Conservation (phyloP, 768 basidiomycete genomes). For the Psilocybe azurescens region DNA sequence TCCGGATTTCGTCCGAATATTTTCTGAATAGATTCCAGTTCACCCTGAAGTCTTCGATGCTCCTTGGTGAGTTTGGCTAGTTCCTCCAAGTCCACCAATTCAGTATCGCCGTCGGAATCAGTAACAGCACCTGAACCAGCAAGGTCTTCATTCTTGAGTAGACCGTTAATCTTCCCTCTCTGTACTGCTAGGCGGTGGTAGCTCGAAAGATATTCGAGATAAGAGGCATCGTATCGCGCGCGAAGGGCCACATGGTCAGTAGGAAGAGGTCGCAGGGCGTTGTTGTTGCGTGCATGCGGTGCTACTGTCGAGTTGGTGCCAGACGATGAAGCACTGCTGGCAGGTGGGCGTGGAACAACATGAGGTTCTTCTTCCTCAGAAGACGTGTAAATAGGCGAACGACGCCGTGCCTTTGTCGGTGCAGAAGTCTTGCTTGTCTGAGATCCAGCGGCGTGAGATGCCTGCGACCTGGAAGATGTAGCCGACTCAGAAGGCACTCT, state of each 20-base stretch:
- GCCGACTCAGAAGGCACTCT: conserved; percentile 18
- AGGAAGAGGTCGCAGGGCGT: conserved; percentile 38
- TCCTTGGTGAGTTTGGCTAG: conserved; percentile 47
- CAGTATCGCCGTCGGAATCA: conserved; percentile 61
- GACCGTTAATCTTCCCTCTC: conserved; percentile 55
- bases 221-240: conserved; percentile 54
- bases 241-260: conserved; percentile 58
- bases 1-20: conserved; percentile 15
- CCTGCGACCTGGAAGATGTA: conserved; percentile 24
- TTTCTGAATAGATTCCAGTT: conserved; percentile 53
- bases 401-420: conserved; percentile 48
- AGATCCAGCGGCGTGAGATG: conserved; percentile 14
- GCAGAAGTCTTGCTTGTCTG: conserved; percentile 20
- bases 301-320: conserved; percentile 8
- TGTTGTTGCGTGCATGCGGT: conserved; percentile 27
- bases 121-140: conserved; percentile 39
- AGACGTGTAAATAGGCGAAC: conserved; percentile 69
- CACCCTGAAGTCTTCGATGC: conserved; percentile 53
- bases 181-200: conserved; percentile 54
- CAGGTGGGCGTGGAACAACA: conserved; percentile 7
- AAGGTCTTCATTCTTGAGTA: conserved; percentile 47
- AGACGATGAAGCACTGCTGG: conserved; percentile 18
- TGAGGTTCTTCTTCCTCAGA: conserved; percentile 39
- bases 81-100: conserved; percentile 59
- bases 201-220: conserved; percentile 52